Percentiles rank a stretch among this genome's conserved stretches.
These are phyloP conservation scores for Leptoxyphium fumago DNA, from an alignment of 2,329 filamentous ascomycete genomes.

Conservation along the genomic window DNA sequence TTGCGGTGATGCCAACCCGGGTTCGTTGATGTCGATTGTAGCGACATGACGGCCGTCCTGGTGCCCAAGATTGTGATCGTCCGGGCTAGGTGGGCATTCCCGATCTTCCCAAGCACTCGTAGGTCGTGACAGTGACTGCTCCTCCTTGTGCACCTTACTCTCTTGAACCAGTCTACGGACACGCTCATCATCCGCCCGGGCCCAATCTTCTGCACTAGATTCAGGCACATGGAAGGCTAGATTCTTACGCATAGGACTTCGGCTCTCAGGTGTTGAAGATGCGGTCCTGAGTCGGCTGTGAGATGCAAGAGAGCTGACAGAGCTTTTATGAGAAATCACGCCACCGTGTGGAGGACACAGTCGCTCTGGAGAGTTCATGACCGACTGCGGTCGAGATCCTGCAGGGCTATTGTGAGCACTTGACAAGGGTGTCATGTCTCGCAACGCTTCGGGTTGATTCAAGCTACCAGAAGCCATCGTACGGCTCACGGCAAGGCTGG, in stretches of 20 bases:
- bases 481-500: constrained; percentile 49
- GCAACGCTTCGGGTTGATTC: constrained; percentile 35
- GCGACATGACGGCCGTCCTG: constrained; percentile 11
- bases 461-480: constrained; percentile 46
- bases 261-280: constrained; percentile 1
- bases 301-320: constrained; percentile 15
- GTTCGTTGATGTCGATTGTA: constrained; percentile 8
- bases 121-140: constrained; percentile 12
- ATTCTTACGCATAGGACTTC: constrained; percentile 1
- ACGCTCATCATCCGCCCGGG: constrained; percentile 20
- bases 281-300: constrained; percentile 2
- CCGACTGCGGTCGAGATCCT: constrained; percentile 10
- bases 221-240: constrained; percentile 10
- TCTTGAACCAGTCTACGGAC: constrained; percentile 20
- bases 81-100: constrained; percentile 33
- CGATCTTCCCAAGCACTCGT: constrained; percentile 18
- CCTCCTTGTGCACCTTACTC: constrained; percentile 17
- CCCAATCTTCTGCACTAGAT: constrained; percentile 17
- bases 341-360: constrained; percentile 8
- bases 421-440: constrained; percentile 21
- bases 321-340: constrained; percentile 13
- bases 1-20: constrained; percentile 16
- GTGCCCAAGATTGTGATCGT: constrained; percentile 18
- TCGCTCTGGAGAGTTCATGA: constrained; percentile 9
- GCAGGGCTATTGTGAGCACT: constrained; percentile 18